Evolutionary conservation across 805 yeast species (phyloP), one percentile per base, ranked within the genome.

Genomic region (Wickerhamomyces ciferrii): DNA sequence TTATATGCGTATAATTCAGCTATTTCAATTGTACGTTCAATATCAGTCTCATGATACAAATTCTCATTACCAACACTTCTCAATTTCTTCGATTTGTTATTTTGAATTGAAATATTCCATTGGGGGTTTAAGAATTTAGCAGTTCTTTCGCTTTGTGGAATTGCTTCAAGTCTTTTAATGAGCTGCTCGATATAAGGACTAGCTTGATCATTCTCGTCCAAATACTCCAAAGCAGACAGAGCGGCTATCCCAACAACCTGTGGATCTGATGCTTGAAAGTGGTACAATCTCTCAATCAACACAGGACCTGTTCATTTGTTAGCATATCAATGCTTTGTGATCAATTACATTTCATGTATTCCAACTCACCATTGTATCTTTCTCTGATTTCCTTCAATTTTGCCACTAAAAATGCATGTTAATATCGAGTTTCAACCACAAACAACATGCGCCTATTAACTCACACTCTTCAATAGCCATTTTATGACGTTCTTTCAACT

Each of bases 21-120:
- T 10, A 52, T 43, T n/a, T 47, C 46, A 24, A 57, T 43, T 21
- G 42, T 50, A 27, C 49, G 53, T n/a, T 34, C 25, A 6, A 46
- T 41, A 36, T 55, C 60, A 7, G 53, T 43, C 35, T 59, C 61
- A 34, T 57, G 59, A 42, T 54, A 58, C 9, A 55, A n/a, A n/a
- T 38, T 43, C n/a, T 55, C 59, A 8, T 50, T 52, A 13, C 47
- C 48, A n/a, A 52, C 23, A 0, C 45, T 52, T 27, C 41, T 48
- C 36, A 55, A 18, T 20, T 37, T 50, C 13, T 19, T 47, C 2
- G 34, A 25, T 35, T 39, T 49, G 7, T 21, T 41, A 18, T 41
- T 44, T 20, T 43, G 43, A 32, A 45, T 19, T 5, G 31, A 10
- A 1, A 18, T 19, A 1, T 31, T 21, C 52, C 56, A 52, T 23